Evolutionary conservation across 2,329 filamentous ascomycete species (phyloP).

Genomic region (Fusarium nisikadoi): DNA sequence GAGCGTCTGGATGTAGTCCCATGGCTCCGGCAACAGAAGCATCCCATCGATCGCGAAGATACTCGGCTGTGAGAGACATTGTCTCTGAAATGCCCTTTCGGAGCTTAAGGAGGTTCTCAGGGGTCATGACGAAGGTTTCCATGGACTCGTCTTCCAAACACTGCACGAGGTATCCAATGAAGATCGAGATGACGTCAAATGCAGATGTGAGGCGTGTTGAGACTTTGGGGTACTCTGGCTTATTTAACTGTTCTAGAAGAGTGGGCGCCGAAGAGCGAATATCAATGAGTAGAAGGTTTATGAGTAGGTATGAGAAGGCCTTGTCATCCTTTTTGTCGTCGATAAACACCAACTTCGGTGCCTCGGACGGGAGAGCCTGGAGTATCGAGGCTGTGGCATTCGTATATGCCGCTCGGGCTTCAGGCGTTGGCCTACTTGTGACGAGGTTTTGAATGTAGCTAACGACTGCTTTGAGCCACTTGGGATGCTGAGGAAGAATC

Average conservation of each 20-base stretch:
- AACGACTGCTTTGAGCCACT: conserved; percentile 63
- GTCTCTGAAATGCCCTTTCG: conserved; percentile 71
- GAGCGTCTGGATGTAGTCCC: conserved; percentile 69
- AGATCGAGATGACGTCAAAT: conserved; percentile 71
- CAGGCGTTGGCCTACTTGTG: conserved; percentile 63
- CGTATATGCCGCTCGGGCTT: conserved; percentile 68
- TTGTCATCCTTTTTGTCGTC: conserved; percentile 57
- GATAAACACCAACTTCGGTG: conserved; percentile 63
- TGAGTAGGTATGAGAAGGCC: conserved; percentile 69
- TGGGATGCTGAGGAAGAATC: conserved; percentile 60
- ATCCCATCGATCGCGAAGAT: conserved; percentile 77
- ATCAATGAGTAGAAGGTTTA: conserved; percentile 74
- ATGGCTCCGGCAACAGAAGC: conserved; percentile 70
- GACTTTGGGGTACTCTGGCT: conserved; percentile 59
- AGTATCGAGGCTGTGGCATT: conserved; percentile 68
- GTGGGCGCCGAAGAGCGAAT: conserved; percentile 70
- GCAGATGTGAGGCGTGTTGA: conserved; percentile 67
- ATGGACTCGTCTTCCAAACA: conserved; percentile 61
- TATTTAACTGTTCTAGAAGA: conserved; percentile 68
- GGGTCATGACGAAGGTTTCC: conserved; percentile 59
- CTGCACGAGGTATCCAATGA: conserved; percentile 67
- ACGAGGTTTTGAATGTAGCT: conserved; percentile 64
- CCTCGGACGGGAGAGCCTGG: conserved; percentile 61
- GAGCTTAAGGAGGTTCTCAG: conserved; percentile 70
- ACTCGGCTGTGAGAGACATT: conserved; percentile 71